Percentiles rank a stretch among this genome's conserved stretches.
Conservation (phyloP, 202 grass and related monocot genomes). For the Cymbopogon flexuosus region DNA sequence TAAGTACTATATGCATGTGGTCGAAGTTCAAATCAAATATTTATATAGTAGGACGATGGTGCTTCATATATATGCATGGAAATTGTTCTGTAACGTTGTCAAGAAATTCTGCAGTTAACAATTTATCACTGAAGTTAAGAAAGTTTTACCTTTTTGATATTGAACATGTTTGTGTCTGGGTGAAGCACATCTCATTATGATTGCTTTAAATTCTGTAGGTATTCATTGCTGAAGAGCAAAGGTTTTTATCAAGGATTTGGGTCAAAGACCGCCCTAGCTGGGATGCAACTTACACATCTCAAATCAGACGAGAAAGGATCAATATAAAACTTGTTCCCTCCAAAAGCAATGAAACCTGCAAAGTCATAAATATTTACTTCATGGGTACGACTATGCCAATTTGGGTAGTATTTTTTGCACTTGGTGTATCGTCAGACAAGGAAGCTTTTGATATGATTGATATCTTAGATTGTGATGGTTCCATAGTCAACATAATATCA, state of each 20-base stretch:
- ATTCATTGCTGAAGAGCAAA: constrained; percentile 80
- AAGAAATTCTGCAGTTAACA: constrained; percentile 10
- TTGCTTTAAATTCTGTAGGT: constrained; percentile 45
- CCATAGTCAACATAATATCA: constrained; percentile 61
- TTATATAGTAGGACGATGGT: neutral
- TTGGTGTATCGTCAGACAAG: constrained; percentile 73
- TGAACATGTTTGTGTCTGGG: constrained; percentile 4
- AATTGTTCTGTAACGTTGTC: constrained; percentile 10
- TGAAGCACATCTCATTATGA: constrained; percentile 21
- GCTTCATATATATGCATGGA: neutral
- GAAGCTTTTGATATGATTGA: constrained; percentile 78
- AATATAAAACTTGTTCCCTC: constrained; percentile 54
- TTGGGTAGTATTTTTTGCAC: constrained; percentile 83
- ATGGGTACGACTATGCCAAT: constrained; percentile 54
- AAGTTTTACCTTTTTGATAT: neutral
- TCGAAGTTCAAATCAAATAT: neutral
- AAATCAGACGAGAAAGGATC: constrained; percentile 30
- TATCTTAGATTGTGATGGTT: constrained; percentile 58
- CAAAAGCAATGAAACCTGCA: constrained; percentile 46
- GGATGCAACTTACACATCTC: constrained; percentile 34
- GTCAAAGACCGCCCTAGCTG: constrained; percentile 41
- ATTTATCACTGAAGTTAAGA: neutral
- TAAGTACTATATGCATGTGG: constrained; percentile 5
- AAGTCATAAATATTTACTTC: constrained; percentile 53
- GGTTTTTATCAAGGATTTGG: constrained; percentile 64